Percentiles rank a stretch among this genome's conserved stretches.
These are phyloP conservation scores for Drosera capensis DNA, from an alignment of 148 eudicot species.

Conservation along the genomic window DNA sequence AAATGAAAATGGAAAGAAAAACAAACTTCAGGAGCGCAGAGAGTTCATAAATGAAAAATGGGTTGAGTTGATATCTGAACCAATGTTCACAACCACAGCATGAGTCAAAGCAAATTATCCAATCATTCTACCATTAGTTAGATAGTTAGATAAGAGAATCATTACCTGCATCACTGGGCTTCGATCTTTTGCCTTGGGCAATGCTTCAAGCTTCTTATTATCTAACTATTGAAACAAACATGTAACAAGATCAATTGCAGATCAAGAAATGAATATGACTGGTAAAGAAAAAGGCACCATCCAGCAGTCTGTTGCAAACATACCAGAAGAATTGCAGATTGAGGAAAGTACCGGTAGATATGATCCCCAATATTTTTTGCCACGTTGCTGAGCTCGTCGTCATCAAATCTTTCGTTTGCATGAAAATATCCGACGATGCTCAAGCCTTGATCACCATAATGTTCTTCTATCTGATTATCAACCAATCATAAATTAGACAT, in stretches of 20 bases:
- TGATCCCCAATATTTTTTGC: constrained; percentile 92
- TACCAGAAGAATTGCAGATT: constrained; percentile 76
- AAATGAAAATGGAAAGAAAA: too few relatives aligned
- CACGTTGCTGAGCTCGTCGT: constrained; percentile 48
- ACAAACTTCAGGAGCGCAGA: too few relatives aligned
- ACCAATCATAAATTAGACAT: neutral
- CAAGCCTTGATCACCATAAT: constrained; percentile 61
- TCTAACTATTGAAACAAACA: constrained; percentile 40
- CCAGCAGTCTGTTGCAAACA: neutral
- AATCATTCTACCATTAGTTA: neutral
- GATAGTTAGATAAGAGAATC: neutral
- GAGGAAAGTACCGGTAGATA: constrained; percentile 61
- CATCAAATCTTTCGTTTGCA: constrained; percentile 82
- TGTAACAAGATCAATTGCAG: neutral
- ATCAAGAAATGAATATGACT: neutral
- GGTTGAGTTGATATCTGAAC: too few relatives aligned
- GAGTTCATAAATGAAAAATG: too few relatives aligned
- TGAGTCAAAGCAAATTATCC: neutral
- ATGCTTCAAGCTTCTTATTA: constrained; percentile 49
- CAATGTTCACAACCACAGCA: neutral
- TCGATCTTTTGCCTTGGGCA: constrained; percentile 51
- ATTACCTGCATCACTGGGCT: constrained; percentile 71
- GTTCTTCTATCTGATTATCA: constrained; percentile 59
- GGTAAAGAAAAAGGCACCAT: neutral
- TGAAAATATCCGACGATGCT: constrained; percentile 86